Evolutionary conservation across 805 yeast species (phyloP).

Genomic region (Blastobotrys peoriensis): DNA sequence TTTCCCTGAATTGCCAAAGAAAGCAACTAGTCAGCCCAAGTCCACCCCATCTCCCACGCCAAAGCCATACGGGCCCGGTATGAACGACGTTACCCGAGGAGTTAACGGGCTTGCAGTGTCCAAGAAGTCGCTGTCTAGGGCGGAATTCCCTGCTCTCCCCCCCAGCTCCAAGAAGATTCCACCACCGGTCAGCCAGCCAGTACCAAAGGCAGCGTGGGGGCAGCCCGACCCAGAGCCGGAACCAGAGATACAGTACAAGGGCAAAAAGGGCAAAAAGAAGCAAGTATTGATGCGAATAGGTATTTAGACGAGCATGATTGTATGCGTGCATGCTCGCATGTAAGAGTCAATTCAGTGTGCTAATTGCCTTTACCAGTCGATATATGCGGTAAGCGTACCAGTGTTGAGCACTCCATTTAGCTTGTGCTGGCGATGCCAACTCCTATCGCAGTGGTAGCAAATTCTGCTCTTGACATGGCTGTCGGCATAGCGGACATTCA

Average conservation of each 20-base stretch:
- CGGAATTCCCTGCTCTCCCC: conserved; percentile 44
- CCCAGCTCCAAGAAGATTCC: conserved; percentile 32
- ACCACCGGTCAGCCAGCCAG: conserved; percentile 35
- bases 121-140: conserved; percentile 17
- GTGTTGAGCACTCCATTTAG: too few relatives aligned
- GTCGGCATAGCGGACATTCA: conserved; percentile 91
- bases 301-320: too few relatives aligned
- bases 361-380: too few relatives aligned
- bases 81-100: not conserved
- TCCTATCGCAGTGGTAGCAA: conserved; percentile 46
- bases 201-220: conserved; percentile 16
- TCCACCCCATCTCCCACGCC: conserved; percentile 7
- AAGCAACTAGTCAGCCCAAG: not conserved
- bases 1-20: not conserved
- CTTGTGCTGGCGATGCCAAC: too few relatives aligned
- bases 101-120: not conserved
- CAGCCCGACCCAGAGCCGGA: conserved; percentile 6
- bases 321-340: too few relatives aligned
- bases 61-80: not conserved
- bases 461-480: conserved; percentile 54
- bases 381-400: too few relatives aligned
- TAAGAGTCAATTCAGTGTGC: too few relatives aligned
- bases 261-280: conserved; percentile 44
- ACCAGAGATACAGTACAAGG: conserved; percentile 19
- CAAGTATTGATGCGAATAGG: conserved; percentile 50